Percentiles rank a stretch among this genome's conserved stretches.
These are phyloP conservation scores for Asterochloris sp. DNA, from an alignment of 139 green algal species.

Conservation along the genomic window DNA sequence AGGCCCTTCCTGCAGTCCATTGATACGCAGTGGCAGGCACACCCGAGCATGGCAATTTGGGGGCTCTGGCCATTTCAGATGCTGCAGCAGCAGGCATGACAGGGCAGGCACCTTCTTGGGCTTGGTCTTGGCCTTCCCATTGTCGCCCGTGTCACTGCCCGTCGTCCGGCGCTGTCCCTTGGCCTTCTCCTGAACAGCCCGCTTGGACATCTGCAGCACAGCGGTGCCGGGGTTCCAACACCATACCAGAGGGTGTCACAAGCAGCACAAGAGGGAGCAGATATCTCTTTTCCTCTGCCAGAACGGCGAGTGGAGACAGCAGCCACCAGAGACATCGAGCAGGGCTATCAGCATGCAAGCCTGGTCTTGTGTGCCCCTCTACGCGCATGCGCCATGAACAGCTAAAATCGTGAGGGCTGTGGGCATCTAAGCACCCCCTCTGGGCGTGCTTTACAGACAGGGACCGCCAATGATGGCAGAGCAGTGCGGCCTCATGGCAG, in stretches of 20 bases:
- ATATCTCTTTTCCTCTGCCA: too few relatives aligned
- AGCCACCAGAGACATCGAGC: too few relatives aligned
- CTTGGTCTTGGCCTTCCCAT: constrained; percentile 1
- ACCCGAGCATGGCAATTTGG: not conserved
- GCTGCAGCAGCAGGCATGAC: not conserved
- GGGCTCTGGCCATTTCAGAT: not conserved
- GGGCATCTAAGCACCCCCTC: not conserved
- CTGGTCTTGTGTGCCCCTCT: too few relatives aligned
- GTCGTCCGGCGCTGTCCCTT: constrained; percentile 3
- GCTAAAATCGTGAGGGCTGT: not conserved
- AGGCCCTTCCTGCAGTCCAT: not conserved
- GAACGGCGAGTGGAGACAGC: too few relatives aligned
- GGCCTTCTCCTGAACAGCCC: constrained; percentile 1
- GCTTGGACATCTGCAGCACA: constrained; percentile 6
- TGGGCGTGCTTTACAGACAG: not conserved
- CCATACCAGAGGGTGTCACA: too few relatives aligned
- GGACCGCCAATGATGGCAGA: not conserved
- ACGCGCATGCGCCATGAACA: not conserved
- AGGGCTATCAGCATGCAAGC: not conserved
- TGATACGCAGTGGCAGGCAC: not conserved
- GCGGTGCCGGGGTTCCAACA: not conserved
- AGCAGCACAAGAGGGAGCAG: too few relatives aligned
- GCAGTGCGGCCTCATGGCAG: not conserved
- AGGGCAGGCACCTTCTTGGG: not conserved
- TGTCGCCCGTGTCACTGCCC: constrained; percentile 1